Evolutionary conservation across 495 filamentous ascomycete genomes (phyloP).

Genomic region (Xylaria sp.): DNA sequence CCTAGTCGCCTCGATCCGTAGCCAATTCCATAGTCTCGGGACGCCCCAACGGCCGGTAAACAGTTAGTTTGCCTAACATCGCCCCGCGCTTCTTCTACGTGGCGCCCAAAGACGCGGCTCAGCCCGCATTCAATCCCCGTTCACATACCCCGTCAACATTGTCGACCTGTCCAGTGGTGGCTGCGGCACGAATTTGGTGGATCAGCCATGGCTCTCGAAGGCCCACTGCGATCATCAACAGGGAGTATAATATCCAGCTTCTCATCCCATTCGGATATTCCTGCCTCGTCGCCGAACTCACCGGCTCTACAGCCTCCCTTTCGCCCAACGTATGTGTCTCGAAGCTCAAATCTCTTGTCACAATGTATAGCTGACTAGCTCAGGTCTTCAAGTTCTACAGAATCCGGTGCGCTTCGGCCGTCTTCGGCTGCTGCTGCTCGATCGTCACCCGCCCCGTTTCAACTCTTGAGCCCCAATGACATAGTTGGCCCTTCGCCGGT

Average conservation of each 20-base stretch:
- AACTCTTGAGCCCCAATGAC: constrained; percentile 59
- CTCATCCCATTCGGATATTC: constrained; percentile 65
- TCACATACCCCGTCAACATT: constrained; percentile 3
- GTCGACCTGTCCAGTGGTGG: constrained; percentile 12
- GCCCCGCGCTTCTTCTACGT: constrained; percentile 21
- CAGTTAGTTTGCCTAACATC: neutral
- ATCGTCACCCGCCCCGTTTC: constrained; percentile 41
- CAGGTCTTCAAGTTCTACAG: constrained; percentile 48
- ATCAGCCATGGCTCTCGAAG: constrained; percentile 64
- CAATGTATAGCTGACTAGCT: constrained; percentile 27
- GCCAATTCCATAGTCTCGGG: constrained; percentile 19
- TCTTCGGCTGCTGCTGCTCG: constrained; percentile 33
- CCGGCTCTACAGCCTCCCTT: constrained; percentile 55
- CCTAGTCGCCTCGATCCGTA: constrained; percentile 8
- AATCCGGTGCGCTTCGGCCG: constrained; percentile 52
- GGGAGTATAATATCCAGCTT: constrained; percentile 64
- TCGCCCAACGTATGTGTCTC: constrained; percentile 55
- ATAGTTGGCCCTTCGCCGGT: constrained; percentile 77
- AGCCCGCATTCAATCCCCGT: constrained; percentile 1
- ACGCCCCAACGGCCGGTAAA: constrained; percentile 4
- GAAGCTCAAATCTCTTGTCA: neutral
- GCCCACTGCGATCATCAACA: constrained; percentile 60
- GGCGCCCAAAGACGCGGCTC: constrained; percentile 22
- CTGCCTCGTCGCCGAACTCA: constrained; percentile 62
- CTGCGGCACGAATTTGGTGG: constrained; percentile 15